Base-by-base conservation (phyloP, 495 filamentous ascomycete genomes). In the Aspergillus cavernicola region DNA sequence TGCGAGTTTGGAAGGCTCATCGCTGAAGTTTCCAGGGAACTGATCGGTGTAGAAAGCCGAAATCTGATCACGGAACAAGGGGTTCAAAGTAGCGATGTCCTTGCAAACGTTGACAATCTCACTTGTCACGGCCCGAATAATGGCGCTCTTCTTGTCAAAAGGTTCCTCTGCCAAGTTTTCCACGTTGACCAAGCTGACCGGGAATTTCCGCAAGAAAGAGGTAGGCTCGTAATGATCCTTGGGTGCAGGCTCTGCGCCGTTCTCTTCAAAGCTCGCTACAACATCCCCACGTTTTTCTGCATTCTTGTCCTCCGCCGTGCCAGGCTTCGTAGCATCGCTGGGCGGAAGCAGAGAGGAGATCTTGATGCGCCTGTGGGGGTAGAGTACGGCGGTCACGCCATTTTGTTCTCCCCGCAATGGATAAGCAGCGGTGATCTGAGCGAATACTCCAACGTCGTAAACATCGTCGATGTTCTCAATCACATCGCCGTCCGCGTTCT, bases 91-190 rank as follows among this genome's bases (percentile, higher is more conserved):
- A 10, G 92, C 95, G 46, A 99, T 89, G 62, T 97, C 91, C 67
- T 96, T 96, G 79, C 95, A 97, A 6, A 95, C 92, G 63, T 97
- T 96, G 60, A 97, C 90, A 52, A 97, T 97, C 66, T 99, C 95
- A 65, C 89, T 93, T 15, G 91, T 95, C 32, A 97, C 85, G 2
- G 95, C 95, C 39, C 89, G 82, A 50, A 97, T 88, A 18, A 91
- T 80, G 13, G 83, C 83, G 58, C 83, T 90, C 67, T 93, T 95
- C 62, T 88, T 87, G 60, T 99, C 95, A 66, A 85, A 86, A 0
- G 89, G 85, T 61, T 96, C 86, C 61, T 99, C 93, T 1, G 75
- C 73, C 33, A 97, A 71, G 58, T 99, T 99, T 38, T 97, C 92
- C 16, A 96, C 90, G 60, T 96, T 92, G 54, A 95, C 93, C 40